Conservation (phyloP, 768 basidiomycete species). For the Melanogaster broomeanus region DNA sequence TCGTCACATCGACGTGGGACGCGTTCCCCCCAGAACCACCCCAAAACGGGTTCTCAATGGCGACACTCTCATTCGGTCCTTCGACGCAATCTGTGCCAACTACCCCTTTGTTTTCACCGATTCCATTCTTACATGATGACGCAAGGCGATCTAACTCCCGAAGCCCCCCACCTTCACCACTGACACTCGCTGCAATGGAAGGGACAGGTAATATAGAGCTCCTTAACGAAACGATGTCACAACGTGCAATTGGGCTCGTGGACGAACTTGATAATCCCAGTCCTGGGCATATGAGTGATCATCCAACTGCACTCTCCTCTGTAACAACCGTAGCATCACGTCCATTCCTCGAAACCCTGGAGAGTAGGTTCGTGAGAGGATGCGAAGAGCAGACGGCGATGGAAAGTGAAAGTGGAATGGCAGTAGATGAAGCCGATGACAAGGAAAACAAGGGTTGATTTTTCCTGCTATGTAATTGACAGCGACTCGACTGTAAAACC, state of each 20-base stretch:
- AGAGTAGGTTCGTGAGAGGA: conserved; percentile 63
- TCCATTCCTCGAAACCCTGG: conserved; percentile 58
- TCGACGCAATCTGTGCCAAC: conserved; percentile 59
- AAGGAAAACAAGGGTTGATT: conserved; percentile 57
- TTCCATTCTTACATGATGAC: conserved; percentile 84
- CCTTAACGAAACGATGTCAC: conserved; percentile 36
- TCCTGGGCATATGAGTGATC: conserved; percentile 83
- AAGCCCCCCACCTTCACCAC: conserved; percentile 77
- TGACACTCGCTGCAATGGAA: conserved; percentile 48
- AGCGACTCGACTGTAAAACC: background rate
- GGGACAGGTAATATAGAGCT: conserved; percentile 35
- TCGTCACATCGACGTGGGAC: conserved; percentile 81
- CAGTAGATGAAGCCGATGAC: conserved; percentile 42
- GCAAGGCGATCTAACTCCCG: conserved; percentile 77
- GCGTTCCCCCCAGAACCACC: conserved; percentile 57
- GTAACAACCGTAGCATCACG: conserved; percentile 52
- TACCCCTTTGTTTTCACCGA: conserved; percentile 86
- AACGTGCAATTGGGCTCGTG: conserved; percentile 70
- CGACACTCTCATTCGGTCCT: conserved; percentile 43
- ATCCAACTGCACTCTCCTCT: conserved; percentile 67
- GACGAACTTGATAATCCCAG: conserved; percentile 85
- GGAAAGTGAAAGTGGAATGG: conserved; percentile 41
- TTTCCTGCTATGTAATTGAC: background rate
- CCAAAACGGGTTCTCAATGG: conserved; percentile 27
- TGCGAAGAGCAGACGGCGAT: conserved; percentile 32